Base-by-base conservation (phyloP, 805 yeast genomes). In the Teunomyces aglyptinius region DNA sequence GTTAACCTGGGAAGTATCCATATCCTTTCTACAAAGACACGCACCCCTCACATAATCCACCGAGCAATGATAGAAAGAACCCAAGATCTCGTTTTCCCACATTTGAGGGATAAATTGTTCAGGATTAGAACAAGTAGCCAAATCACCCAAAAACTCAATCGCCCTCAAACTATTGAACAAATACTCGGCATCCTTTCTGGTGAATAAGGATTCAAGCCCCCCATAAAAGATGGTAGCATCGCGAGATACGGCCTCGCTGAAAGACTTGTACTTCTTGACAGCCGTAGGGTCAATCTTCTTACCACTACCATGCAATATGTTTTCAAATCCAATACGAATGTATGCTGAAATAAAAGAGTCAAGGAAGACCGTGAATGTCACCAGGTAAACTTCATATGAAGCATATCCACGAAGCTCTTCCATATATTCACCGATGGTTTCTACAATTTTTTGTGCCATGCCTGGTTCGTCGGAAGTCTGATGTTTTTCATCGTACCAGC, bases 61-160 rank as follows among this genome's bases (percentile, higher is more conserved):
- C 0, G 96, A 90, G 48, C 91, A 83, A 61, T 89, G 90, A 68
- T 89, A 83, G 69, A 84, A 89, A 34, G 77, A 77, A 10, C 71
- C 70, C 44, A 89, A 68, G 32, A 86, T 77, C 38, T 77, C 80
- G 45, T 57, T 63, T 56, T 73, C 73, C 83, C 90, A 86, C 46
- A 78, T 73, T 22, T 64, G 68, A 2, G 76, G 74, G 10, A 71
- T 65, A 13, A 55, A 54, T 19, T 54, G 59, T 49, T 54, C 43
- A 6, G 73, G 67, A 38, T 68, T 61, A n/a, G 62, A 70, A 53
- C 72, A 67, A 3, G 71, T 68, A 7, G 65, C 75, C 38, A 72
- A 56, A 47, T 64, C 66, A n/a, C 63, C 67, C 47, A 71, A 59
- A 45, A 65, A 66, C 50, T 72, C 77, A 43, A 72, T 58, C 1